phyloP scores from a whole-genome alignment of 495 filamentous ascomycete genomes.

The Penicillium paradoxum region DNA sequence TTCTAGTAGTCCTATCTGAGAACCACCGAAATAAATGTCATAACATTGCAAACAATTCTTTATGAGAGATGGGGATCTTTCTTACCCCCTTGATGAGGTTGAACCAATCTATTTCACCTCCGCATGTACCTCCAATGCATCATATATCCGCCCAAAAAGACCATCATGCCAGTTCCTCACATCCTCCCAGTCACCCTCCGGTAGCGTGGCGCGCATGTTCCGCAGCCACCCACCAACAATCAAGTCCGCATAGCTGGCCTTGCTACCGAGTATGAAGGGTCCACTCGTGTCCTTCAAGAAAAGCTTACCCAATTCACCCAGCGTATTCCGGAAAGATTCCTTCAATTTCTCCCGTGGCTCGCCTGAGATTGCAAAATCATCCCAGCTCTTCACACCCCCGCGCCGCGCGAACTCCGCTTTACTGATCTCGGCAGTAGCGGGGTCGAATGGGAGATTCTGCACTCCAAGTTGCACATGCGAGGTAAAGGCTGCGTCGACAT shows the following conservation, averaged over 20 bases:
- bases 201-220: constrained; percentile 35
- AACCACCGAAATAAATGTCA: no score
- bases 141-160: constrained; percentile 41
- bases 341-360: constrained; percentile 38
- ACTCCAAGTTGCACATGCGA: constrained; percentile 30
- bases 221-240: constrained; percentile 59
- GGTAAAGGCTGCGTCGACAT: constrained; percentile 49
- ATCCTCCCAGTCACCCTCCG: constrained; percentile 46
- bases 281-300: constrained; percentile 36
- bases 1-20: no score
- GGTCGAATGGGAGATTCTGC: constrained; percentile 40
- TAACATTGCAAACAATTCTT: no score
- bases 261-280: constrained; percentile 46
- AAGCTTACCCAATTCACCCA: constrained; percentile 42
- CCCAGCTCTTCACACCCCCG: constrained; percentile 40
- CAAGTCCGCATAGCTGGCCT: constrained; percentile 54
- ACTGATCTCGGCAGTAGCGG: constrained; percentile 31
- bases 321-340: constrained; percentile 29
- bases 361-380: constrained; percentile 38
- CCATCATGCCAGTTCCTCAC: constrained; percentile 49
- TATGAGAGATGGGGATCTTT: no score
- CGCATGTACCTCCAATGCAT: constrained; percentile 36
- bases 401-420: constrained; percentile 46
- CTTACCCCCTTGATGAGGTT: no score
- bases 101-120: neutral